Evolutionary conservation across 2,329 filamentous ascomycete species (phyloP), one percentile per base, ranked within the genome.

Genomic region (Fonsecaea pedrosoi): DNA sequence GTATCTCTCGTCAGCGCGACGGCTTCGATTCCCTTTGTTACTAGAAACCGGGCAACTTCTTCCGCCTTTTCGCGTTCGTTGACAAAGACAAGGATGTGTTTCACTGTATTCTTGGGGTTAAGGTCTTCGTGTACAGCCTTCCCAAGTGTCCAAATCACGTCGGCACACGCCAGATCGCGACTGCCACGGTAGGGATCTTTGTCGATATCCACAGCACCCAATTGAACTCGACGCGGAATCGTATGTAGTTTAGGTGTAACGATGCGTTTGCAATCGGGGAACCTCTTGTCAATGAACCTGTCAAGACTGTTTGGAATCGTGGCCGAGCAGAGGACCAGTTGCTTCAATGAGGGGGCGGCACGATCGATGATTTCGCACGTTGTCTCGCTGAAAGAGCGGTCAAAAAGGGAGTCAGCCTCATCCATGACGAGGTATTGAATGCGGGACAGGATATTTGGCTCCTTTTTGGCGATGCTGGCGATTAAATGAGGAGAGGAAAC

Each of bases 171-270:
- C 4, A 99, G 86, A 73, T 90, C 86, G 78, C 96, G 95, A 83
- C 97, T 97, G 75, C 95, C 93, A 69, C 89, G 89, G 81, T 97
- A 99, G 0, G 94, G 94, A n/a, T 96, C 90, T 72, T 91, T 92
- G 71, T 94, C 90, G 13, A 96, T 91, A 75, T 99, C 94, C 34
- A 99, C 88, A 40, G 98, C 92, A 65, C 92, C 93, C 4, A 99
- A 88, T 77, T 98, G 94, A 0, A 99, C 94, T 72, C 95, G 90
- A 50, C 95, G 90, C 2, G 95, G 95, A 72, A 99, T 97, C 66
- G 95, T 93, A 79, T 99, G 95, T 0, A 99, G 85, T 75, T 98
- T 97, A 0, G 95, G 95, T 0, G 95, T 99, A 1, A 94, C 94
- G 69, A 99, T 89, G 68, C 95, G 90, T 54, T 85, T 83, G 80